phyloP scores from a whole-genome alignment of 352 stramenopile genomes.

The Discostella stelligera region DNA sequence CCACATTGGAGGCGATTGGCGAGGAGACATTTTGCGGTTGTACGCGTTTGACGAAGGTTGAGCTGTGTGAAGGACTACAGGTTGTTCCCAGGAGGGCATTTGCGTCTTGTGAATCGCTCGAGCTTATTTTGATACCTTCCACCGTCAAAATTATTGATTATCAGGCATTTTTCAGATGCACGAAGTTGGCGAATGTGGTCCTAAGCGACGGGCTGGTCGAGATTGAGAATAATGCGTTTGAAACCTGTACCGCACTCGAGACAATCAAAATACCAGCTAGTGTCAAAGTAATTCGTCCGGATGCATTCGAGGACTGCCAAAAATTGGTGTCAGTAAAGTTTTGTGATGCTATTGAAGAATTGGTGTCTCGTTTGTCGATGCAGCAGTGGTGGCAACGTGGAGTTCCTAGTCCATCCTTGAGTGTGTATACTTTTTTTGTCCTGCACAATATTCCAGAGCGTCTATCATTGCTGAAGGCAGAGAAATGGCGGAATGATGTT shows the following conservation, averaged over 20 bases:
- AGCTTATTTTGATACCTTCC: not conserved
- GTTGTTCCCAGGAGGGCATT: not conserved
- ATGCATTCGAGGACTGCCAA: not conserved
- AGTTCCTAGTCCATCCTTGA: not conserved
- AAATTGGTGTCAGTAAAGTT: slow-evolving; percentile 1
- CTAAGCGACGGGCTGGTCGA: slow-evolving; percentile 1
- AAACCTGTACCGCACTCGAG: not conserved
- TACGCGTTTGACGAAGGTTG: not conserved
- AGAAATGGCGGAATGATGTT: too few relatives aligned
- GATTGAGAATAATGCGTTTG: not conserved
- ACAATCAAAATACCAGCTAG: not conserved
- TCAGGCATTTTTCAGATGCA: not conserved
- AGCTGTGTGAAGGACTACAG: slow-evolving; percentile 1
- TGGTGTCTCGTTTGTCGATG: not conserved
- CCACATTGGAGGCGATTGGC: not conserved
- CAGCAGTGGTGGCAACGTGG: not conserved
- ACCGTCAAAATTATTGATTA: not conserved
- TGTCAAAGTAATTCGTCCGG: not conserved
- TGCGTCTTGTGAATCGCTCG: not conserved
- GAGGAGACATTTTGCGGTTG: not conserved
- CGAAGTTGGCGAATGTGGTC: not conserved
- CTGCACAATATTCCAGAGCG: too few relatives aligned
- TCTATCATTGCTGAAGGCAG: too few relatives aligned
- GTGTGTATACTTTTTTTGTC: too few relatives aligned
- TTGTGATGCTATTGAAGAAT: slow-evolving; percentile 6